Evolutionary conservation across 768 basidiomycete genomes (phyloP), one percentile per base, ranked within the genome.

Genomic region (Rhodotorula kratochvilovae): DNA sequence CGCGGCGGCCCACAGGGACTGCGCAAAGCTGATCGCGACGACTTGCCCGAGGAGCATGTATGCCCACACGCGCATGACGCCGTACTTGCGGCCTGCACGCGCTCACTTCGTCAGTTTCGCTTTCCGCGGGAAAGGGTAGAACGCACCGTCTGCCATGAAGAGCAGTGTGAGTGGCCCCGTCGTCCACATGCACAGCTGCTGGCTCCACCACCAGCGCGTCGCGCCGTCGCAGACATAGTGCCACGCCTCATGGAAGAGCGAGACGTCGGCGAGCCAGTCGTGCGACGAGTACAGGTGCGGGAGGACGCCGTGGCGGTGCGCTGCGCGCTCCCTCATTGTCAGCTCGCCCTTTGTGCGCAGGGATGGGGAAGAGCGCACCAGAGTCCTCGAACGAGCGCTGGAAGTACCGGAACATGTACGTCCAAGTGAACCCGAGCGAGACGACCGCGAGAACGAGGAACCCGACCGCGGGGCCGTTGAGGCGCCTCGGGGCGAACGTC

Each of bases 41-140:
- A 89, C 74, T 79, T 89, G 88, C 11, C 88, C 89, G 16, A 90
- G 82, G 46, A 89, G 81, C 86, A 89, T 88, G 80, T 87, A 89
- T 3, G 85, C 87, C 86, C 86, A 87, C 0, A 85, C 60, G 70
- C 85, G 81, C 73, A 82, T 84, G 68, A 89, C 81, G 25, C 80
- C 76, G 31, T 80, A 78, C 50, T 80, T 77, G 0, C 84, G 76
- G 63, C 76, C 79, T 79, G 55, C 31, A 31, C 31, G 57, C 8
- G 35, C 29, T 16, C 12, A 15, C 5, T 4, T 7, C 25, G 46
- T 48, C 46, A 48, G 46, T 48, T 25, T 12, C 48, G 19, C 48
- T 10, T 50, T 11, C 11, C 12, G 48, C 12, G 23, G 27, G 35
- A 58, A 48, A 45, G 43, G 33, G n/a, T 42, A 29, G 12, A 36